These are phyloP conservation scores for Ichthyophthirius multifiliis DNA, from an alignment of 169 alveolate species.

Conservation along the genomic window DNA sequence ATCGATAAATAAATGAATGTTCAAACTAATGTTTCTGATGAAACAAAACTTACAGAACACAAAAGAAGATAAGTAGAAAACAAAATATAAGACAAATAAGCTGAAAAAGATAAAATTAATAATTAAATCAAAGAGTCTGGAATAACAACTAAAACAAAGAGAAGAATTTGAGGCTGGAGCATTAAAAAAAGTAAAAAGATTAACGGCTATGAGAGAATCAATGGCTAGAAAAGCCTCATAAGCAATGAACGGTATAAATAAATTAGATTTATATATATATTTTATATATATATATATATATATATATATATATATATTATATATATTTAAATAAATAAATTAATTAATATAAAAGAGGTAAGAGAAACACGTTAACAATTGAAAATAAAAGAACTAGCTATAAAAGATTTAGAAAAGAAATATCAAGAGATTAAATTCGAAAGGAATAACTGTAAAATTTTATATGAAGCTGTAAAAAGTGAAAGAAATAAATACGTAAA, in stretches of 20 bases:
- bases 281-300: no score
- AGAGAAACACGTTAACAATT: slow-evolving; percentile 82
- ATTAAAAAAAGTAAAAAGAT: slow-evolving; percentile 67
- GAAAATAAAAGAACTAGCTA: slow-evolving; percentile 79
- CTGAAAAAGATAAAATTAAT: slow-evolving; percentile 37
- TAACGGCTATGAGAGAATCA: slow-evolving; percentile 73
- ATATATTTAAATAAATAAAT: slow-evolving; percentile 35
- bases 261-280: no score
- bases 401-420: slow-evolving; percentile 77
- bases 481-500: slow-evolving; percentile 89
- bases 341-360: slow-evolving; percentile 46
- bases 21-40: slow-evolving; percentile 50
- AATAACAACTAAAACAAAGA: slow-evolving; percentile 45
- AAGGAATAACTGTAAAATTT: slow-evolving; percentile 72
- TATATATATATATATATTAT: no score
- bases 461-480: slow-evolving; percentile 83
- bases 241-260: slow-evolving; percentile 23
- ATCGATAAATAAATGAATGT: slow-evolving; percentile 45
- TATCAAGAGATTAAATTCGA: slow-evolving; percentile 78
- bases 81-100: slow-evolving; percentile 49
- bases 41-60: slow-evolving; percentile 46
- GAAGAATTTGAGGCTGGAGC: slow-evolving; percentile 62
- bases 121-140: slow-evolving; percentile 46
- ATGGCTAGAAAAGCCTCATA: slow-evolving; percentile 80
- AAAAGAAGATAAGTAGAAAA: slow-evolving; percentile 48